Base-by-base conservation (phyloP, 2,329 filamentous ascomycete genomes). In the Zymoseptoria pseudotritici region DNA sequence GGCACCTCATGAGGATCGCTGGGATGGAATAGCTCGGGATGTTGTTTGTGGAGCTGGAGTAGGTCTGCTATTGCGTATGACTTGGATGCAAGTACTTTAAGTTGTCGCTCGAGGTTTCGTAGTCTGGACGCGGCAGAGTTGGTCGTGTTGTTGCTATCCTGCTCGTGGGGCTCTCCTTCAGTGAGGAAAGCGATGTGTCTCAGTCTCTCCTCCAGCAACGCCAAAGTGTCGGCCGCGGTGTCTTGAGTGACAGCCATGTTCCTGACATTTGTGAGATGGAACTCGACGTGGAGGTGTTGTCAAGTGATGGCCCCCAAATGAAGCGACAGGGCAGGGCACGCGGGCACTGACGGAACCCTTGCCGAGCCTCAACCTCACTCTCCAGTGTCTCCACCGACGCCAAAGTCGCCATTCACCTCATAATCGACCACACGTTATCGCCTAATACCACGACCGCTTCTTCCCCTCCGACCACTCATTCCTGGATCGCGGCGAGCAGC, bases 171-270 rank as follows among this genome's bases (percentile, higher is more conserved):
- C 7, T 36, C 52, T 59, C 74, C 78, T 57, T 75, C 69, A 24
- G 80, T 68, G 8, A 76, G 60, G 62, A 77, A 79, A 55, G 77
- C 74, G 29, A 81, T 61, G 4, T 77, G 73, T 42, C 73, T 71
- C 53, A 81, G 67, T 10, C 79, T 74, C 56, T 75, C 75, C 63
- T 80, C 77, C 11, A 81, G 72, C 58, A 77, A 67, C 4, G 72
- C 67, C 55, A 78, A 73, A 1, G 78, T 80, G 50, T 65, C 61
- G 6, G 58, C 61, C 19, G 63, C 60, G 7, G 62, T 66, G 10
- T 63, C 53, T n/a, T 53, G 36, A 10, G 57, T 52, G 2, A 56
- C 54, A 24, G 55, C 60, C 61, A 63, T 62, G 22, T 53, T 29
- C 22, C 20, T 26, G 4, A 24, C 52, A 53, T 2, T 8, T n/a